Evolutionary conservation across 163 green algal genomes (phyloP).

Genomic region (Smithsoniella earleae): DNA sequence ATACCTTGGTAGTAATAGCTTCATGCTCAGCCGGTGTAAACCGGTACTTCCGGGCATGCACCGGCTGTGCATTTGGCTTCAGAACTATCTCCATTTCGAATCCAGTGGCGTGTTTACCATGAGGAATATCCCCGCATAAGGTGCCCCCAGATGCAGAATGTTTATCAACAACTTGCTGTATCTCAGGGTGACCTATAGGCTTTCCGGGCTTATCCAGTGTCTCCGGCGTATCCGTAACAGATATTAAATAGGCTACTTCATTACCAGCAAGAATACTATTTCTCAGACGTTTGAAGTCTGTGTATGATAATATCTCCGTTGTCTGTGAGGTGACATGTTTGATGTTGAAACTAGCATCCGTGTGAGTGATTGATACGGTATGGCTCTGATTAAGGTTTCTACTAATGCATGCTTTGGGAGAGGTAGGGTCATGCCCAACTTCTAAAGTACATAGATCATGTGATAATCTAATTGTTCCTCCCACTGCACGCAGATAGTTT

Average conservation of each 20-base stretch:
- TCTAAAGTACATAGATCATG: no score
- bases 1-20: neutral
- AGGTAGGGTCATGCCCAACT: neutral
- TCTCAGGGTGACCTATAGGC: neutral
- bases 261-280: neutral
- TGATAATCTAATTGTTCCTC: no score
- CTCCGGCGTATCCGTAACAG: neutral
- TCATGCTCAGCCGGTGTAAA: neutral
- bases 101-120: neutral
- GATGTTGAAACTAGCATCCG: neutral
- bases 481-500: no score
- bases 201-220: neutral
- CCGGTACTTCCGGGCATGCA: neutral
- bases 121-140: neutral
- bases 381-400: neutral
- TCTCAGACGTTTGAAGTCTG: neutral
- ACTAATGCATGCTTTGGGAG: neutral
- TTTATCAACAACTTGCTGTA: neutral
- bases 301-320: neutral
- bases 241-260: neutral
- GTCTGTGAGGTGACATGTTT: neutral
- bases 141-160: neutral
- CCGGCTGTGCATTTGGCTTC: neutral
- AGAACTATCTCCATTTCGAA: constrained; percentile 19
- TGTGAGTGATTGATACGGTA: neutral